A percentile compares a stretch with the other conserved stretches of the same genome.
phyloP scores from a whole-genome alignment of 2,329 filamentous ascomycete species.

The Fusarium equiseti region DNA sequence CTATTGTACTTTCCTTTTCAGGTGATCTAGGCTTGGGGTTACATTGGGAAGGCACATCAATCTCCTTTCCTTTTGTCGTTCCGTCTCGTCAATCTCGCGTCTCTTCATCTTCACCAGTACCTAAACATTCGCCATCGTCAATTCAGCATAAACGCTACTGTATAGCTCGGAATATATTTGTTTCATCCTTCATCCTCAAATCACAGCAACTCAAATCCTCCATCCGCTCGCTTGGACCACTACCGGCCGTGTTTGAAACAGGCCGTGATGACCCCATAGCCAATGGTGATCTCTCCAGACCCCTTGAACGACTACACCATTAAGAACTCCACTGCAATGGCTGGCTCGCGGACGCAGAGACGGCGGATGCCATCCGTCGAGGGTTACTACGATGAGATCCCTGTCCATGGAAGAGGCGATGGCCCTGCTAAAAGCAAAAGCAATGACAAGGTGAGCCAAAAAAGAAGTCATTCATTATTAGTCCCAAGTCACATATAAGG shows the following conservation, averaged over 20 bases:
- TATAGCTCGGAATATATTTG: constrained; percentile 1
- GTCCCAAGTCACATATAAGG: constrained; percentile 20
- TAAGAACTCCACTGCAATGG: constrained; percentile 36
- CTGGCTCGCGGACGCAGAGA: constrained; percentile 33
- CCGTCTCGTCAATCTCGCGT: background rate
- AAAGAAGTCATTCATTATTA: constrained; percentile 9
- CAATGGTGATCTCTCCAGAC: constrained; percentile 36
- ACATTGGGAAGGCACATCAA: constrained; percentile 5
- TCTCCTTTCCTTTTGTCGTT: constrained; percentile 22
- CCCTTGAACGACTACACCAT: constrained; percentile 31
- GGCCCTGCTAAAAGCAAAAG: background rate
- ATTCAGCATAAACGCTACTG: background rate
- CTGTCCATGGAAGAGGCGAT: constrained; percentile 22
- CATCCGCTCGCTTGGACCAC: constrained; percentile 17
- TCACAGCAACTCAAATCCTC: background rate
- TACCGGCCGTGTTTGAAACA: constrained; percentile 38
- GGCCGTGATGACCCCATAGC: constrained; percentile 23
- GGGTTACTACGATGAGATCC: constrained; percentile 36
- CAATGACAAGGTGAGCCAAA: constrained; percentile 29
- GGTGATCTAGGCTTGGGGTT: constrained; percentile 7
- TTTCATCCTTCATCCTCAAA: constrained; percentile 24
- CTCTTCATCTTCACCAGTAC: constrained; percentile 1
- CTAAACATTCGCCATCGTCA: background rate
- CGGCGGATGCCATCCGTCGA: constrained; percentile 30
- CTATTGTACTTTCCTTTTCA: constrained; percentile 13